Evolutionary conservation across 2,329 filamentous ascomycete species (phyloP), one percentile per base, ranked within the genome.

Genomic region (Colletotrichum truncatum): DNA sequence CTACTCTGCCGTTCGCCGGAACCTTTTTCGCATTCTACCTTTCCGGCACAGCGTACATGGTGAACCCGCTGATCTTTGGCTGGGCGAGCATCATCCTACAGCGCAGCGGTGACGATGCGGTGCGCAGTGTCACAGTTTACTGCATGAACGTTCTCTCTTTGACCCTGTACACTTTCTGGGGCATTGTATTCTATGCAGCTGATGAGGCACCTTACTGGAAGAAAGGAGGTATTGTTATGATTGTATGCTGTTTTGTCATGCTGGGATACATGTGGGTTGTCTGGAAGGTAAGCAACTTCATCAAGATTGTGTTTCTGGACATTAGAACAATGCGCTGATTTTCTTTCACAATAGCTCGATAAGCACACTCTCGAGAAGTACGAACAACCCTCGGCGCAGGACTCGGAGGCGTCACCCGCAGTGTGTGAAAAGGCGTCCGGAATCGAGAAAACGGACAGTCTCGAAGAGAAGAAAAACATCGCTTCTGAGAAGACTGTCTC

Each of bases 151-250:
- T 77, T 54, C 73, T 74, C 11, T 75, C 77, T 12, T 72, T 75
- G 12, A 72, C 78, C 3, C 64, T 80, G n/a, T 80, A 77, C 52
- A 77, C 77, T 0, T 80, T 78, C 55, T 81, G 78, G 78, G 77
- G 78, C 1, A 76, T 80, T 25, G 68, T 72, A 1, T 57, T 81
- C 9, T 80, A 79, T 56, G 65, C 76, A 1, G 75, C 74, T 0
- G 73, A 71, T 5, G 77, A 79, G 59, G 75, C 77, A 2, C 74
- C 75, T 6, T 67, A 77, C 75, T 52, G 78, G 76, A 73, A 73
- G 70, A 78, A 77, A 51, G 78, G 77, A 1, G 74, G 71, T 7
- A 76, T 79, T 32, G 67, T 76, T 2, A 76, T 79, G 73, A 72
- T 79, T 6, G 63, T 69, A 4, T 64, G 64, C 34, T 67, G 64